Conservation (phyloP, 108 stramenopile species). For the Aurantiochytrium sp. region DNA sequence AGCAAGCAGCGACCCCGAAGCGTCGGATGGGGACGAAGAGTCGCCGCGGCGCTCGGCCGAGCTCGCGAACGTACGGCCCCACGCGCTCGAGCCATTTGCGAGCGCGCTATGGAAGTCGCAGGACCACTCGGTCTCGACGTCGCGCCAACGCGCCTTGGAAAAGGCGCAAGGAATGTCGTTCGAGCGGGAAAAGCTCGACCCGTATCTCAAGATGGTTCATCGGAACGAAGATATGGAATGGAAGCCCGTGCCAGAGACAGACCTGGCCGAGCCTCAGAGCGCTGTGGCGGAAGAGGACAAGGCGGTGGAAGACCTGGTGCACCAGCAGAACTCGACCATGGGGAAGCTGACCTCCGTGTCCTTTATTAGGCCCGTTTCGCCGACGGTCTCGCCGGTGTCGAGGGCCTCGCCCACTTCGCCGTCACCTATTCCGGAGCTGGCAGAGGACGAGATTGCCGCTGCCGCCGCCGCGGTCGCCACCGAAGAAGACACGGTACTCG, state of each 20-base stretch:
- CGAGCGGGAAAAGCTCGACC: neutral
- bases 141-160: neutral
- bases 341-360: neutral
- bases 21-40: too few species aligned
- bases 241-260: neutral
- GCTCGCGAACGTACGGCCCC: neutral
- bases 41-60: neutral
- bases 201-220: neutral
- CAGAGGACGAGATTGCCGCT: too few species aligned
- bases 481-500: too few species aligned
- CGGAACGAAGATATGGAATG: neutral
- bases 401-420: neutral
- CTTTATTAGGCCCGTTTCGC: neutral
- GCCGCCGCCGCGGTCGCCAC: too few species aligned
- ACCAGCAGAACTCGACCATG: neutral
- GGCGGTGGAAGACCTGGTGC: neutral
- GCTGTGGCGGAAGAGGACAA: neutral
- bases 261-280: neutral
- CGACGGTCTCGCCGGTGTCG: neutral
- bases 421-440: too few species aligned
- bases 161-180: neutral
- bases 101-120: neutral
- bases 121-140: neutral
- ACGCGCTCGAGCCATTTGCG: neutral
- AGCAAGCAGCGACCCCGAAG: too few species aligned